A percentile compares a stretch with the other conserved stretches of the same genome.
phyloP scores from a whole-genome alignment of 345 rosid genomes.

The Iberis pinnata region DNA sequence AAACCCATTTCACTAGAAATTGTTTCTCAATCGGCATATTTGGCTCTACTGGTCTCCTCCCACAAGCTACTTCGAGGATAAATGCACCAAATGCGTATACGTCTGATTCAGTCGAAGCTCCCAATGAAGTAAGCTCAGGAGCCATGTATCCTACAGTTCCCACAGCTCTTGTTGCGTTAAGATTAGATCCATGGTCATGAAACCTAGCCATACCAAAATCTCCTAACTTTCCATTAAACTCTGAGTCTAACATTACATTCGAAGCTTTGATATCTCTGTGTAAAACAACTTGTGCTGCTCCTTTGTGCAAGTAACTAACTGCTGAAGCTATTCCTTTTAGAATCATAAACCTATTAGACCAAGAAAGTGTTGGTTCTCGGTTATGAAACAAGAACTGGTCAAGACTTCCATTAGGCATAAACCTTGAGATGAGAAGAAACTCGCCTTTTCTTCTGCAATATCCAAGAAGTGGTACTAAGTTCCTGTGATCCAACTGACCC shows the following conservation, averaged over 20 bases:
- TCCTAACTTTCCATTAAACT: constrained; percentile 62
- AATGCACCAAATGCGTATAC: constrained; percentile 40
- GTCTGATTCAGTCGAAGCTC: constrained; percentile 34
- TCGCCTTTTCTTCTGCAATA: constrained; percentile 45
- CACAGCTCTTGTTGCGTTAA: constrained; percentile 50
- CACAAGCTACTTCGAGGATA: constrained; percentile 40
- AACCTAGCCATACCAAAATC: constrained; percentile 87
- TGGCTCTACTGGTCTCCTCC: constrained; percentile 63
- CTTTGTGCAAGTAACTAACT: constrained; percentile 40
- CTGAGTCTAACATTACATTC: constrained; percentile 43
- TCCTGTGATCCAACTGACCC: constrained; percentile 40
- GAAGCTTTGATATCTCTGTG: constrained; percentile 48
- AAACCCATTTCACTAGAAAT: constrained; percentile 33
- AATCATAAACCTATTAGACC: constrained; percentile 35
- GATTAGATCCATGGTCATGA: constrained; percentile 63
- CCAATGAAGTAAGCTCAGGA: constrained; percentile 35
- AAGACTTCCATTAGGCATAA: constrained; percentile 47
- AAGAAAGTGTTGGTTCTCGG: constrained; percentile 20
- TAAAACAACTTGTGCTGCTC: constrained; percentile 39
- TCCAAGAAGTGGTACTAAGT: constrained; percentile 42
- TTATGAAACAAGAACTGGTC: constrained; percentile 33
- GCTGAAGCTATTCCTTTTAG: constrained; percentile 36
- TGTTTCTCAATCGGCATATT: constrained; percentile 13
- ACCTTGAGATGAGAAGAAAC: constrained; percentile 43
- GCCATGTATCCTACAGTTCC: constrained; percentile 65